Percentiles rank a stretch among this genome's conserved stretches.
Conservation (phyloP, 2,329 filamentous ascomycete species). For the Cytospora schulzeri region DNA sequence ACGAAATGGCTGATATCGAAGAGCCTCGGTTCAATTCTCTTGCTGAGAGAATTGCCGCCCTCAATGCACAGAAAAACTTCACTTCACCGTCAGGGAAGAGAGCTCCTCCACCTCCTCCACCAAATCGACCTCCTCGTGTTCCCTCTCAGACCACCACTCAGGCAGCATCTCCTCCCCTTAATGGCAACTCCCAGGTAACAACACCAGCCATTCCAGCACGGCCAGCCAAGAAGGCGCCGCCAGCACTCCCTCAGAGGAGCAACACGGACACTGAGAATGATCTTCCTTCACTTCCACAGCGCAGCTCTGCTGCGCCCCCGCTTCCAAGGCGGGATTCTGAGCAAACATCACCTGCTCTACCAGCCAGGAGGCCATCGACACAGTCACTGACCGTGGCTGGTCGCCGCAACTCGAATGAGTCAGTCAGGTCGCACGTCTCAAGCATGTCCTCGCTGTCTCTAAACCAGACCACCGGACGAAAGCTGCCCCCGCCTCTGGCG, state of each 20-base stretch:
- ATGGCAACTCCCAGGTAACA: conserved; percentile 31
- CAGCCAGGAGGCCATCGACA: conserved; percentile 51
- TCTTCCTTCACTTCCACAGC: conserved; percentile 33
- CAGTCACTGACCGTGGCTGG: conserved; percentile 43
- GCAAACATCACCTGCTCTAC: conserved; percentile 49
- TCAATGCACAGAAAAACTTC: conserved; percentile 65
- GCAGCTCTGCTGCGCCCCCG: conserved; percentile 39
- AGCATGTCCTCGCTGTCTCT: conserved; percentile 56
- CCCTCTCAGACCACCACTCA: conserved; percentile 35
- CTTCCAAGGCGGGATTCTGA: conserved; percentile 43
- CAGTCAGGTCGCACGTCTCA: conserved; percentile 58
- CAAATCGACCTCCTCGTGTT: conserved; percentile 46
- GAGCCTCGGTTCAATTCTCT: conserved; percentile 64
- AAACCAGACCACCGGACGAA: conserved; percentile 48
- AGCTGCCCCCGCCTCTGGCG: conserved; percentile 59
- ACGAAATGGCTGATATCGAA: conserved; percentile 60
- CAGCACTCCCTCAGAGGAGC: conserved; percentile 44
- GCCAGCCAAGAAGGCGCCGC: conserved; percentile 37
- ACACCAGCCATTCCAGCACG: conserved; percentile 45
- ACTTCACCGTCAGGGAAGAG: conserved; percentile 42
- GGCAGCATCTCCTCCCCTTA: conserved; percentile 30
- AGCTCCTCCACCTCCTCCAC: conserved; percentile 50
- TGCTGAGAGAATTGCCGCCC: conserved; percentile 64
- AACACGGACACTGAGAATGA: conserved; percentile 31
- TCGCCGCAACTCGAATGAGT: conserved; percentile 60